Base-by-base conservation (phyloP, 2,329 filamentous ascomycete species). In the Fusarium concolor region DNA sequence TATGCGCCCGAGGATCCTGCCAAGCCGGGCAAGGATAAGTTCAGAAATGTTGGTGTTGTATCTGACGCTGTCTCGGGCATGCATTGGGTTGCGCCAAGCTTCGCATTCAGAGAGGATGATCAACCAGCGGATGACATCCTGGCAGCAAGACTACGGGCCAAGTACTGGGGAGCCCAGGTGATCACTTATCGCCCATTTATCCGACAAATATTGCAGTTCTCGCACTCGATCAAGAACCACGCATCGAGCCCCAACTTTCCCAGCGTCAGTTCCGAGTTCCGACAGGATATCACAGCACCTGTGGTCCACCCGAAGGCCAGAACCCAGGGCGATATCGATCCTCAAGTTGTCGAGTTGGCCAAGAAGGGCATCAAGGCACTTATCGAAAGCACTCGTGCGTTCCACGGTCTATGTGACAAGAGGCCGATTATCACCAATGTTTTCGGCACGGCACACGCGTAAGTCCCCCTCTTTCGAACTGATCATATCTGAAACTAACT, bases 391-490 rank as follows among this genome's bases (percentile, higher is more conserved):
- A 98, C 95, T 0, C 86, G 89, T 55, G 93, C 94, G 1, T 97
- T 98, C 76, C 85, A 91, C 66, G 83, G 84, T 3, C 84, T 92
- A 26, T 83, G 87, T 17, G 79, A 81, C n/a, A 79, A 86, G 64
- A 87, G 93, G 29, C 88, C 92, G 10, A 90, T 97, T 51, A 90
- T 98, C 56, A 98, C 95, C n/a, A 98, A 97, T 73, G 90, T 97
- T 24, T 97, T 97, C 79, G 94, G 95, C 52, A 98, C 95, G 18
- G 92, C 94, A 65, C 95, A 97, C 84, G 94, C 95, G 92, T 97
- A 92, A 88, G 93, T 89, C 14, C 35, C 3, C 37, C 29, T 20
- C 31, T 45, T 55, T 18, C 11, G 28, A 9, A 44, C 15, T 12
- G 6, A n/a, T 4, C 18, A 15, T 7, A 14, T 28, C 2, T 37